Percentiles rank a stretch among this genome's conserved stretches.
Evolutionary conservation across 1,284 basidiomycete species (phyloP).

Genomic region (Cryptococcus sp.): DNA sequence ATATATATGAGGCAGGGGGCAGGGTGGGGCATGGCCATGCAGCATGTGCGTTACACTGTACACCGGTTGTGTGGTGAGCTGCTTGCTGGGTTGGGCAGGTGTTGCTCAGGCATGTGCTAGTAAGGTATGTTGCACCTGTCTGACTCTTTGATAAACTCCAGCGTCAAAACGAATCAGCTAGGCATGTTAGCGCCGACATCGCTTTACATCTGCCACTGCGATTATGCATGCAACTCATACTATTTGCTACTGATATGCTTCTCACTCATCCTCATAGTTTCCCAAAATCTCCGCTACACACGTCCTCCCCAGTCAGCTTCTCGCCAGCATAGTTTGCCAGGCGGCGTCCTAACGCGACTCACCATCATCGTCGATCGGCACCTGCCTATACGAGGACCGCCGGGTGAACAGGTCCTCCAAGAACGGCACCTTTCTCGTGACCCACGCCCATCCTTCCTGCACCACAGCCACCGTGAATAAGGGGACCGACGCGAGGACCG

Average conservation of each 20-base stretch:
- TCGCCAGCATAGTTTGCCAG: background rate
- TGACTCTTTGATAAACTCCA: no score
- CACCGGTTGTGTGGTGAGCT: no score
- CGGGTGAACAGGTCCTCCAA: conserved; percentile 48
- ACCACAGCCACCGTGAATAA: conserved; percentile 78
- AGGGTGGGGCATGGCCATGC: background rate
- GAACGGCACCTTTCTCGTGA: conserved; percentile 55
- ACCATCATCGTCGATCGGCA: conserved; percentile 85
- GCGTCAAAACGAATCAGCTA: no score
- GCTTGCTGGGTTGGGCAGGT: background rate
- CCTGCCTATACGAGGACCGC: conserved; percentile 69
- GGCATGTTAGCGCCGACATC: no score
- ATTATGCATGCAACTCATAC: background rate
- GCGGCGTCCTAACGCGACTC: conserved; percentile 48
- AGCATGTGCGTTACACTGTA: background rate
- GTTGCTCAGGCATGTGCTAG: no score
- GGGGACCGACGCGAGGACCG: conserved; percentile 74
- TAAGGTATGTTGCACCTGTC: no score
- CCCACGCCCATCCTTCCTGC: conserved; percentile 58
- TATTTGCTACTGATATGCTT: conserved; percentile 6
- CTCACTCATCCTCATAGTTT: conserved; percentile 33
- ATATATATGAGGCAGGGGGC: background rate
- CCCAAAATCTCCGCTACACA: conserved; percentile 32
- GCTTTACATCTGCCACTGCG: no score
- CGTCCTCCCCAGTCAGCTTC: background rate